These are phyloP conservation scores for Hymenoscyphus repandus DNA, from an alignment of 2,329 filamentous ascomycete species.

Conservation along the genomic window DNA sequence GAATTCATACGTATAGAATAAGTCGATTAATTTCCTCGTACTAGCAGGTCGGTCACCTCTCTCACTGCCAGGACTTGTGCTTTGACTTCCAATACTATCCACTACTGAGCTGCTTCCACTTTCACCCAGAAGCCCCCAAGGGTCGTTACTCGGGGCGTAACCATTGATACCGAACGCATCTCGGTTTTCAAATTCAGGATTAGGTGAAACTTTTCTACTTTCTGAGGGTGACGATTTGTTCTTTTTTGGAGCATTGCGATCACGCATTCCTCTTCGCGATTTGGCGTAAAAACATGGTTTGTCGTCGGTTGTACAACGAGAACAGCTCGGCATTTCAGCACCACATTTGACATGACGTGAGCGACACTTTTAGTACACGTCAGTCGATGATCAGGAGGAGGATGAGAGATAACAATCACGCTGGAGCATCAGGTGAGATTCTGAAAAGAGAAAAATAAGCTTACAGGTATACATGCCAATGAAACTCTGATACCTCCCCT, in stretches of 20 bases:
- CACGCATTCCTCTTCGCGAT: slow-evolving; percentile 40
- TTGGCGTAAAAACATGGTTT: slow-evolving; percentile 43
- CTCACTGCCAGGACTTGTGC: background rate
- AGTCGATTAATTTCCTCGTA: slow-evolving; percentile 22
- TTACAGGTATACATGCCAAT: slow-evolving; percentile 40
- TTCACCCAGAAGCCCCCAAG: slow-evolving; percentile 3
- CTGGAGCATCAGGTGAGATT: background rate
- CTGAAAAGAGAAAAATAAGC: background rate
- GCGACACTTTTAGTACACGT: slow-evolving; percentile 27
- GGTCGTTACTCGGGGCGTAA: background rate
- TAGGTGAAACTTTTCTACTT: slow-evolving; percentile 6
- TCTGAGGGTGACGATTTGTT: slow-evolving; percentile 5
- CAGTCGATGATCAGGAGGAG: slow-evolving; percentile 29
- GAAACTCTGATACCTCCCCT: slow-evolving; percentile 36
- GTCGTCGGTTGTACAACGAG: slow-evolving; percentile 36
- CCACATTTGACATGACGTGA: slow-evolving; percentile 42
- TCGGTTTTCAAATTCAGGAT: slow-evolving; percentile 3
- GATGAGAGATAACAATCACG: background rate
- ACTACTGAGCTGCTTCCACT: slow-evolving; percentile 19
- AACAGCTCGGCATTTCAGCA: slow-evolving; percentile 38
- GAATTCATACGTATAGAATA: slow-evolving; percentile 22
- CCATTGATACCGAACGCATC: background rate
- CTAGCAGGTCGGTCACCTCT: slow-evolving; percentile 7
- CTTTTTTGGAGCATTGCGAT: slow-evolving; percentile 20
- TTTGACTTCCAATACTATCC: background rate